Evolutionary conservation across 2,329 filamentous ascomycete genomes (phyloP), one percentile per base, ranked within the genome.

Genomic region (Cladosporium sp.): DNA sequence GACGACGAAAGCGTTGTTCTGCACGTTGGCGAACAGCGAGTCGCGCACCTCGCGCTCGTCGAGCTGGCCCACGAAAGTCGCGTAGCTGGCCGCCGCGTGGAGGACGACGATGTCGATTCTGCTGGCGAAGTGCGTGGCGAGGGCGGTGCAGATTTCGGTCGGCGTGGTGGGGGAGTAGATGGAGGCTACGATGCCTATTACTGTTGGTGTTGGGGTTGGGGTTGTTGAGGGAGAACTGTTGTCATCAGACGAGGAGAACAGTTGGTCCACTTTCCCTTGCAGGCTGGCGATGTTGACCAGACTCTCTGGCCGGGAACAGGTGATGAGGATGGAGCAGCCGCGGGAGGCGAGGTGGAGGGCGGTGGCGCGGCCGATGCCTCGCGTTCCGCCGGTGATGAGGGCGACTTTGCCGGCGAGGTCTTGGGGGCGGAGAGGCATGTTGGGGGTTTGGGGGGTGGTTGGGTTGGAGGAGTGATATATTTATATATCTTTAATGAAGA

Each of bases 41-140:
- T 50, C 30, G 13, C 36, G 17, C 15, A 64, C 57, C 24, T 65
- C 55, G 1, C 48, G 41, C 22, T 54, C 24, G 42, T 50, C 50
- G 6, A 57, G 47, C 17, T 53, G 27, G 15, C 56, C 58, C 5
- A 60, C 22, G 19, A 32, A 43, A 1, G 51, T 51, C 5, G 58
- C 45, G 8, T 58, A 22, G 17, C 55, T 56, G 3, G 50, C 37
- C 0, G 56, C 51, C 0, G 63, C 64, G 38, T 61, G 62, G 9
- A 62, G 47, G 32, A 66, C 39, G 2, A 65, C 53, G 39, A 65
- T 64, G 50, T 64, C 59, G 12, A 64, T 12, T 48, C 54, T 55
- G 24, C 43, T 50, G 27, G 15, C 30, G 43, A 62, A 65, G 3
- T 59, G 37, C 7, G 27, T 41, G 2, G 53, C 30, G 1, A 64